Evolutionary conservation across 306 rosid genomes (phyloP), one percentile per base, ranked within the genome.

Genomic region (Sindora glabra): DNA sequence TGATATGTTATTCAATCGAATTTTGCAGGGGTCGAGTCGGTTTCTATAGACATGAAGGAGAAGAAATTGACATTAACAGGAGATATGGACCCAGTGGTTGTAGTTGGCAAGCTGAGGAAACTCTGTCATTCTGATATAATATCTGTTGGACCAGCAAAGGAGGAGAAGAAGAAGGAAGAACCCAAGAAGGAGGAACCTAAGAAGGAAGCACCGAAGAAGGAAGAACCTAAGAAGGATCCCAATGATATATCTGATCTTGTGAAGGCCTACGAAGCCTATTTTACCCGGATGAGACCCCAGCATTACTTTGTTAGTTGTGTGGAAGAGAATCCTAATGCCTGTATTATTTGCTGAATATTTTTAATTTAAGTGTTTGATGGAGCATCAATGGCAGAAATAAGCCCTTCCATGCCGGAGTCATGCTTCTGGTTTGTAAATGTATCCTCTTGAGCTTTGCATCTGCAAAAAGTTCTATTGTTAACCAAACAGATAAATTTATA

Each of bases 261-360:
- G 0, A 40, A 44, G 59, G 12, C 19, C 8, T 58, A 47, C 41
- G 2, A 11, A 5, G 21, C 40, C 2, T 27, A 36, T 19, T 46
- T 51, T 47, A 61, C 62, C 30, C 69, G 65, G 0, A 14, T 51
- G 65, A 14, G 21, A n/a, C 71, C 56, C 5, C 70, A 45, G 2
- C 40, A 25, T 12, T 77, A 82, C 47, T 64, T 3, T 23, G 65
- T 37, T 1, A 64, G 60, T 12, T 71, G 76, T 54, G 46, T 13
- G 5, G 90, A 89, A 38, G 88, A 85, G 72, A 67, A 89, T 71
- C 96, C 90, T 5, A 83, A 72, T 72, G 59, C 65, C 8, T 89
- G 96, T 77, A 86, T 85, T 3, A 83, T 85, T 45, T 83, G 67
- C 70, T 89, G 51, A 75, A 13, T 26, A 52, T 45, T n/a, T n/a